Percentiles rank a stretch among this genome's conserved stretches.
These are phyloP conservation scores for Trebouxia sp. DNA, from an alignment of 139 green algal genomes.

Conservation along the genomic window DNA sequence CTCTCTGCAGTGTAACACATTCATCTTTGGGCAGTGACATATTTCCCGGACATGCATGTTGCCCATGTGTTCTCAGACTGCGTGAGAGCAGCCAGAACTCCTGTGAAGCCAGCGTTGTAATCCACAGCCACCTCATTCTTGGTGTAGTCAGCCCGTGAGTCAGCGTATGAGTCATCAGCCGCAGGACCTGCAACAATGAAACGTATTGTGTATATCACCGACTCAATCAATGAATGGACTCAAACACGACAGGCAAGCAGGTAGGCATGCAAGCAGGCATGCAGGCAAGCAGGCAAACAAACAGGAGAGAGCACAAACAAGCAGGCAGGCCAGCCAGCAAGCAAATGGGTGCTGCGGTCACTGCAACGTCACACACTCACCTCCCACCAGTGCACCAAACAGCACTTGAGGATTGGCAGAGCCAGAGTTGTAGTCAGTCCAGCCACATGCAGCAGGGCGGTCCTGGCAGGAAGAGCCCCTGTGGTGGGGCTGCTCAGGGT, in stretches of 20 bases:
- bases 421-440: constrained; percentile 38
- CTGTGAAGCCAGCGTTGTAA: constrained; percentile 61
- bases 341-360: too few species aligned
- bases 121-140: constrained; percentile 52
- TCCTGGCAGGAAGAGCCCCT: constrained; percentile 50
- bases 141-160: constrained; percentile 41
- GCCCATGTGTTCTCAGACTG: background rate
- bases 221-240: too few species aligned
- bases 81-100: constrained; percentile 16
- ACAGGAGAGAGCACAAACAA: too few species aligned
- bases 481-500: constrained; percentile 48
- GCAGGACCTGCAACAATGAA: constrained; percentile 35
- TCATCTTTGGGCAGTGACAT: background rate
- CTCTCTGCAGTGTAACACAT: too few species aligned
- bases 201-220: background rate
- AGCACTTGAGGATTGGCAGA: constrained; percentile 52
- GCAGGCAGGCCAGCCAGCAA: too few species aligned
- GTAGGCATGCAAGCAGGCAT: too few species aligned
- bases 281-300: too few species aligned
- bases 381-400: constrained; percentile 52
- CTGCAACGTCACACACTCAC: constrained; percentile 3
- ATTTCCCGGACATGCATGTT: constrained; percentile 1
- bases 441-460: constrained; percentile 44
- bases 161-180: constrained; percentile 38
- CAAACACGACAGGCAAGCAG: background rate